Percentiles rank a stretch among this genome's conserved stretches.
phyloP scores from a whole-genome alignment of 257 asterid genomes.

The Nicotiana undulata region DNA sequence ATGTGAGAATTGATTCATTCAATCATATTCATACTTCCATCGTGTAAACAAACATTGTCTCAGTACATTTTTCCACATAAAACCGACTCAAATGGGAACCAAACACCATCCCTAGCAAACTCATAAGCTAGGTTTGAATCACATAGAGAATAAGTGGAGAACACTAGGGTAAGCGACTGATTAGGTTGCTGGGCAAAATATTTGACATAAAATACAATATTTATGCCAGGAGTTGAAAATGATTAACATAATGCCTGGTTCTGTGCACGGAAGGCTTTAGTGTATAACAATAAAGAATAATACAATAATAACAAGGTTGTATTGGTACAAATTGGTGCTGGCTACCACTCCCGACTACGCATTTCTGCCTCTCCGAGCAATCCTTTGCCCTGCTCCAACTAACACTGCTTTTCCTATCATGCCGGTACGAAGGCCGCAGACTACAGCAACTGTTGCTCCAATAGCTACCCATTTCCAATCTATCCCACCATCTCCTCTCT shows the following conservation, averaged over 20 bases:
- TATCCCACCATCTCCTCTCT: slow-evolving; percentile 12
- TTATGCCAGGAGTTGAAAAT: background rate
- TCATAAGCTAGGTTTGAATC: too few relatives aligned
- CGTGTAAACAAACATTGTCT: background rate
- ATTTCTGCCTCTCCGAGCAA: slow-evolving; percentile 41
- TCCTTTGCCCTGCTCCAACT: slow-evolving; percentile 69
- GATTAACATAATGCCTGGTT: background rate
- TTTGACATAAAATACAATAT: background rate
- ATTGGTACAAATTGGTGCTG: background rate
- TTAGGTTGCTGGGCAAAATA: background rate
- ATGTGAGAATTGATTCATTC: background rate
- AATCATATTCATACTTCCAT: background rate
- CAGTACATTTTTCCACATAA: background rate
- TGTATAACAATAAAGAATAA: slow-evolving; percentile 5
- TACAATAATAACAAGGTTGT: background rate
- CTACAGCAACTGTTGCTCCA: slow-evolving; percentile 66
- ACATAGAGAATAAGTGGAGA: too few relatives aligned
- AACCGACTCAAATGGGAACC: background rate
- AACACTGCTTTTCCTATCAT: slow-evolving; percentile 54
- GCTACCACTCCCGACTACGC: slow-evolving; percentile 8
- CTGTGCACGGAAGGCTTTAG: background rate
- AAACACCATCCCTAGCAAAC: background rate
- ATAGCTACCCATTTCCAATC: slow-evolving; percentile 38
- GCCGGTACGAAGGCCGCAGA: slow-evolving; percentile 64
- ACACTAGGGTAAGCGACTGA: too few relatives aligned